phyloP scores from a whole-genome alignment of 2,329 filamentous ascomycete genomes.

The Periglandula ipomoeae region DNA sequence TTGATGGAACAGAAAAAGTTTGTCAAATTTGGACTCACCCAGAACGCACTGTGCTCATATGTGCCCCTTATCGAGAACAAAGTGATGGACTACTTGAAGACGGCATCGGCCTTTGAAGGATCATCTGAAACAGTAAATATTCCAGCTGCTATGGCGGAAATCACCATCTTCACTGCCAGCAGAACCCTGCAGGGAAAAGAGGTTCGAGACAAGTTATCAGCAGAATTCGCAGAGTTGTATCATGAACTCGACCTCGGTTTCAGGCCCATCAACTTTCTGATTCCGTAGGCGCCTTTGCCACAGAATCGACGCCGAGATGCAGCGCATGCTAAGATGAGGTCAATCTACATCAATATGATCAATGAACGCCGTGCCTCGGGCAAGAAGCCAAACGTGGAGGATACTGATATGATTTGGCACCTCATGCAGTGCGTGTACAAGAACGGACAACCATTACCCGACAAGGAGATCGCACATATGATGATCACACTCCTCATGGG shows the following conservation, averaged over 20 bases:
- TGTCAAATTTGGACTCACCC: slow-evolving; percentile 62
- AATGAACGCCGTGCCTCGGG: slow-evolving; percentile 41
- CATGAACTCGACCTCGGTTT: slow-evolving; percentile 73
- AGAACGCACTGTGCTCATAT: slow-evolving; percentile 53
- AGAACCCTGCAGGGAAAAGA: slow-evolving; percentile 68
- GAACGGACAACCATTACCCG: slow-evolving; percentile 57
- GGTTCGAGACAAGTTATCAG: slow-evolving; percentile 61
- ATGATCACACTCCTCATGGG: slow-evolving; percentile 84
- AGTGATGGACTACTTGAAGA: slow-evolving; percentile 54
- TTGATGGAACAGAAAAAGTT: slow-evolving; percentile 88
- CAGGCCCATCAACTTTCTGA: slow-evolving; percentile 71
- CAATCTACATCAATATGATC: slow-evolving; percentile 65
- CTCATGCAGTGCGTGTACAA: slow-evolving; percentile 72
- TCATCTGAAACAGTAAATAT: slow-evolving; percentile 54
- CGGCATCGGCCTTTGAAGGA: slow-evolving; percentile 47
- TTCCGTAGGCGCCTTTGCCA: slow-evolving; percentile 70
- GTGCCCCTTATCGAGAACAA: slow-evolving; percentile 65
- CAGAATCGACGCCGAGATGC: slow-evolving; percentile 64
- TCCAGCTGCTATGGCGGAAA: slow-evolving; percentile 58
- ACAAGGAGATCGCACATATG: slow-evolving; percentile 72
- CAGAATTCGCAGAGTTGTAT: slow-evolving; percentile 64
- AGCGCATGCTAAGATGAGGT: slow-evolving; percentile 61
- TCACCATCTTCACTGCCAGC: slow-evolving; percentile 75
- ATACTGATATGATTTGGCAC: slow-evolving; percentile 68
- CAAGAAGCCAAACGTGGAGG: slow-evolving; percentile 28